Evolutionary conservation across 805 yeast genomes (phyloP).

Genomic region (Kazachstania viticola): DNA sequence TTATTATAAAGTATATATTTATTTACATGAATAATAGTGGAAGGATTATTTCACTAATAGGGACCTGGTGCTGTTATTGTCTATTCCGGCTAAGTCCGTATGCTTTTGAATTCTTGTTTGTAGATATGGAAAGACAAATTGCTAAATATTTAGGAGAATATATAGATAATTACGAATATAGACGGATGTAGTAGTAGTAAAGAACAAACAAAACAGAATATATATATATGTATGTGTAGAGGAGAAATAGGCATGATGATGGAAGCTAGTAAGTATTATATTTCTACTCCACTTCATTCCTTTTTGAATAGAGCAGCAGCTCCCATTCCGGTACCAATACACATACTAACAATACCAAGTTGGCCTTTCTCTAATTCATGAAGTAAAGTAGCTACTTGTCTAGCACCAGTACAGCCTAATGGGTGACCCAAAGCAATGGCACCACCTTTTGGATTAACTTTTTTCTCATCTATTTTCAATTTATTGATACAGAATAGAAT

Average conservation of each 20-base stretch:
- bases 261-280: too few relatives aligned
- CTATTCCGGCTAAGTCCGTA: too few relatives aligned
- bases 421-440: constrained; percentile 97
- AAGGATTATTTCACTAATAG: too few relatives aligned
- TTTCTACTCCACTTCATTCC: constrained; percentile 36
- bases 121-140: too few relatives aligned
- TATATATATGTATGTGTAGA: neutral
- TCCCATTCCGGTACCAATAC: constrained; percentile 98
- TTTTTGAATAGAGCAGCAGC: constrained; percentile 81
- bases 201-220: neutral
- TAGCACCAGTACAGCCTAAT: constrained; percentile 79
- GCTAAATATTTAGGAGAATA: too few relatives aligned
- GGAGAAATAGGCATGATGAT: neutral
- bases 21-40: too few relatives aligned
- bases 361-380: constrained; percentile 70
- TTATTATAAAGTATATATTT: too few relatives aligned
- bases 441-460: constrained; percentile 89
- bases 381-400: constrained; percentile 83
- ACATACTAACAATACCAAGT: constrained; percentile 90
- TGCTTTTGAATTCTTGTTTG: too few relatives aligned
- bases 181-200: too few relatives aligned
- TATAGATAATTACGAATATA: too few relatives aligned
- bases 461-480: constrained; percentile 52
- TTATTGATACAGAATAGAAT: constrained; percentile 63
- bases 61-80: too few relatives aligned